phyloP scores from a whole-genome alignment of 345 rosid genomes.

The Linum trigynum region DNA sequence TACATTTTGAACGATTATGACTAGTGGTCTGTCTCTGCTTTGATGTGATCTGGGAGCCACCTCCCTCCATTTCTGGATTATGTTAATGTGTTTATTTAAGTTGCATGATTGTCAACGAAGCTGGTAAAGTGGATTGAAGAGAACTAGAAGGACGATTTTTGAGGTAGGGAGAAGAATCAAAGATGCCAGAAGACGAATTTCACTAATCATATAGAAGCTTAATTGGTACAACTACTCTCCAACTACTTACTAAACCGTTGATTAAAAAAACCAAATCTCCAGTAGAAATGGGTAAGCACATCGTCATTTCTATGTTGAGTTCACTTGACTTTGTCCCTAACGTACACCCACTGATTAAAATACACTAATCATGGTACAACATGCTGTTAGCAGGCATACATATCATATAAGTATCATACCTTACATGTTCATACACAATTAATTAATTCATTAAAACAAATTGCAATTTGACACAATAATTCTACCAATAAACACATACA shows the following conservation, averaged over 20 bases:
- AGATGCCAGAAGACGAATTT: conserved; percentile 22
- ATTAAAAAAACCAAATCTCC: neutral
- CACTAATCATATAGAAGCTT: conserved; percentile 25
- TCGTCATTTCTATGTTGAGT: neutral
- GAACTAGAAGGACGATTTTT: neutral
- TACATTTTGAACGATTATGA: neutral
- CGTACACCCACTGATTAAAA: neutral
- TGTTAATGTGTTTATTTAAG: neutral
- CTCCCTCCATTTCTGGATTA: neutral
- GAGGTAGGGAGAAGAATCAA: no score
- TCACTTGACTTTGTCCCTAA: no score
- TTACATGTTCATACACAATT: neutral
- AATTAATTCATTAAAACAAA: no score
- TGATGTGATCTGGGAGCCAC: neutral
- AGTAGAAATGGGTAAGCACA: neutral
- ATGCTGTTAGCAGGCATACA: neutral
- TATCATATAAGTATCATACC: neutral
- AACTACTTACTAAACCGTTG: conserved; percentile 35
- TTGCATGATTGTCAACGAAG: neutral
- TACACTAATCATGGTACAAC: neutral
- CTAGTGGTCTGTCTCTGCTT: no score
- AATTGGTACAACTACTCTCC: conserved; percentile 36
- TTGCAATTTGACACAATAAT: neutral
- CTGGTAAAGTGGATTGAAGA: neutral
- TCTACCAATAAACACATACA: neutral